Percentiles rank a stretch among this genome's conserved stretches.
Conservation (phyloP, 495 filamentous ascomycete species). For the Extremus antarcticus region DNA sequence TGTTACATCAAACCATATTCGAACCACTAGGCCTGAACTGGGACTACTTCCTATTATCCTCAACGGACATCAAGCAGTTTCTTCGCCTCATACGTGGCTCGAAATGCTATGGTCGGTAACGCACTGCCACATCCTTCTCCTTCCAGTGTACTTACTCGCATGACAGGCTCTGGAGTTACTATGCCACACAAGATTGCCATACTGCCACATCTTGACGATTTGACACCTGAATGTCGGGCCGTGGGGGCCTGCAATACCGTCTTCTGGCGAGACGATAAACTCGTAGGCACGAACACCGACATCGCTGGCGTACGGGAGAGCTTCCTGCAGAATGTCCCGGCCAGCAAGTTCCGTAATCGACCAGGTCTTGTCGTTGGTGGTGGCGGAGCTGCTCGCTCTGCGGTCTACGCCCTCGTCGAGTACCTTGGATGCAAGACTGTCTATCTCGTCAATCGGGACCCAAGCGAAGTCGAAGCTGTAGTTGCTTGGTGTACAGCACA, state of each 20-base stretch:
- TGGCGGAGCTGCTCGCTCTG: conserved; percentile 52
- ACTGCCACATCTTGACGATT: conserved; percentile 53
- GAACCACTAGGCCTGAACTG: conserved; percentile 46
- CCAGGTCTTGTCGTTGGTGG: conserved; percentile 55
- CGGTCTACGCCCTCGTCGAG: conserved; percentile 57
- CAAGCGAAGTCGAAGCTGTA: conserved; percentile 50
- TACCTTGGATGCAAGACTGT: conserved; percentile 53
- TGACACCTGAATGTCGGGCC: conserved; percentile 55
- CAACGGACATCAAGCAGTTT: conserved; percentile 42
- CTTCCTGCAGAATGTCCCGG: conserved; percentile 48
- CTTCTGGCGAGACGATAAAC: conserved; percentile 44
- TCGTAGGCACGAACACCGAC: conserved; percentile 66
- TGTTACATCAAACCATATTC: conserved; percentile 58
- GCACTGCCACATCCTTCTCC: no score
- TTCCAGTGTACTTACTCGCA: not conserved
- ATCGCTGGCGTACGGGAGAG: conserved; percentile 61
- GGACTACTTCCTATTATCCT: conserved; percentile 48
- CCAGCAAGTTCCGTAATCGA: conserved; percentile 38
- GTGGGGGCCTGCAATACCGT: conserved; percentile 68
- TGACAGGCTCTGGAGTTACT: conserved; percentile 49
- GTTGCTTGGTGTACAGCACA: conserved; percentile 43
- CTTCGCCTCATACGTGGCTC: conserved; percentile 39
- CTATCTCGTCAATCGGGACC: conserved; percentile 61
- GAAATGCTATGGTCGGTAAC: conserved; percentile 40
- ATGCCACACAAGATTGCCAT: conserved; percentile 69